Evolutionary conservation across 805 yeast genomes (phyloP), one percentile per base, ranked within the genome.

Genomic region (Yueomyces sp.): DNA sequence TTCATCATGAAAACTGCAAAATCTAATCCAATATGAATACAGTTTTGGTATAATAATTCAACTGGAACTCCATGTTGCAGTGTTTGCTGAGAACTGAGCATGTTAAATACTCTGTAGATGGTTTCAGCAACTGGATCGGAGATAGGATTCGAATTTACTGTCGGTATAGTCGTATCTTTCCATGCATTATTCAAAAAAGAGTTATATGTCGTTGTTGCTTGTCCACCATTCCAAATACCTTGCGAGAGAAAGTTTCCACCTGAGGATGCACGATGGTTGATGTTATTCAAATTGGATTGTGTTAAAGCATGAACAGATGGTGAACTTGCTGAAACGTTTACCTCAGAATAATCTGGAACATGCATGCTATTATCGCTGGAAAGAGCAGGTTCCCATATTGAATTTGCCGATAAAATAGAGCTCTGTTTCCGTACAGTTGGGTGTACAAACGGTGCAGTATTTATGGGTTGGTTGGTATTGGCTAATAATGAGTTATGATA

Each of bases 11-110:
- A 59, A 3, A 49, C 37, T 5, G 50, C 36, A 39, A 53, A 55
- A 31, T 52, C 55, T 11, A 51, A 8, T 11, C 47, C 45, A 9
- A 45, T 44, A 5, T 47, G 41, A 5, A 47, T 7, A 26, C 53
- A 43, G 28, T 49, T 49, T 42, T 55, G 59, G 37, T 48, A 56
- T 8, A 60, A 44, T 19, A 47, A 28, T 19, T 51, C 57, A n/a
- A 52, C 41, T 4, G 59, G 49, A 26, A 60, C 49, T 38, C 45
- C 59, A 34, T 38, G 50, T 4, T 43, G 48, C 5, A 45, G 19
- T 27, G 52, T 37, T 28, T 47, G 51, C 37, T 45, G 51, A 4
- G 40, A 38, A 11, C 43, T 26, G n/a, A 50, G 37, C 34, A n/a
- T 1, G 28, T 19, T 30, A 3, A 44, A 8, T 28, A 38, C 41